phyloP scores from a whole-genome alignment of 73 alveolate species.

The Urostyla sp. region DNA sequence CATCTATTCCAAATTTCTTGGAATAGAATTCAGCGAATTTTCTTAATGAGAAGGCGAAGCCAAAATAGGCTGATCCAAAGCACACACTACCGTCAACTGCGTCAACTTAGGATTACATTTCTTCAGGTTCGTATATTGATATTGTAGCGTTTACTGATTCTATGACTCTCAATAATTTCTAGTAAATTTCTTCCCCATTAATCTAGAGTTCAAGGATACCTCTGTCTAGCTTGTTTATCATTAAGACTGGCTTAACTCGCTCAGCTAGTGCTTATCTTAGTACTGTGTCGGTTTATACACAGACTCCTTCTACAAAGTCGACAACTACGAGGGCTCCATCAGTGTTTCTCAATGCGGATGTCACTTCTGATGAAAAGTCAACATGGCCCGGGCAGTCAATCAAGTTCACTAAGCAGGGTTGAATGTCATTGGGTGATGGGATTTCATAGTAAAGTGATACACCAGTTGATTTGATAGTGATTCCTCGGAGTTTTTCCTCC shows the following conservation, averaged over 20 bases:
- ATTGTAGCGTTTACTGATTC: slow-evolving; percentile 84
- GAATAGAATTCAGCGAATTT: slow-evolving; percentile 89
- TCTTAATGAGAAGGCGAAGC: slow-evolving; percentile 94
- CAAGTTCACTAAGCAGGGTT: slow-evolving; percentile 78
- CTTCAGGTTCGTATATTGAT: slow-evolving; percentile 78
- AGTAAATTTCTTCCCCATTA: slow-evolving; percentile 91
- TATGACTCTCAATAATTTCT: slow-evolving; percentile 72
- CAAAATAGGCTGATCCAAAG: slow-evolving; percentile 93
- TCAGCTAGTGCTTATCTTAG: slow-evolving; percentile 94
- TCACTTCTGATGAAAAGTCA: slow-evolving; percentile 96
- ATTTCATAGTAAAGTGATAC: slow-evolving; percentile 72
- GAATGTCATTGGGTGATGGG: slow-evolving; percentile 15
- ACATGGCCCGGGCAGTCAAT: slow-evolving; percentile 99
- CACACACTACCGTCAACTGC: slow-evolving; percentile 92
- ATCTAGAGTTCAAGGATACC: slow-evolving; percentile 81
- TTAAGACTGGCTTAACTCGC: slow-evolving; percentile 88
- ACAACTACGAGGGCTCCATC: slow-evolving; percentile 98
- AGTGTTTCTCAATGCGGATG: slow-evolving; percentile 95
- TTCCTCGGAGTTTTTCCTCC: slow-evolving; percentile 91
- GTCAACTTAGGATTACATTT: slow-evolving; percentile 72
- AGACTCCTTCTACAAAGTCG: slow-evolving; percentile 93
- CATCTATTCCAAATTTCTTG: slow-evolving; percentile 72
- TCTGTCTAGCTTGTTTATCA: slow-evolving; percentile 96
- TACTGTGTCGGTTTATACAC: slow-evolving; percentile 95
- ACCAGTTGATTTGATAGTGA: slow-evolving; percentile 92